Conservation (phyloP, 1,284 basidiomycete genomes). For the Microstroma glucosiphilum region DNA sequence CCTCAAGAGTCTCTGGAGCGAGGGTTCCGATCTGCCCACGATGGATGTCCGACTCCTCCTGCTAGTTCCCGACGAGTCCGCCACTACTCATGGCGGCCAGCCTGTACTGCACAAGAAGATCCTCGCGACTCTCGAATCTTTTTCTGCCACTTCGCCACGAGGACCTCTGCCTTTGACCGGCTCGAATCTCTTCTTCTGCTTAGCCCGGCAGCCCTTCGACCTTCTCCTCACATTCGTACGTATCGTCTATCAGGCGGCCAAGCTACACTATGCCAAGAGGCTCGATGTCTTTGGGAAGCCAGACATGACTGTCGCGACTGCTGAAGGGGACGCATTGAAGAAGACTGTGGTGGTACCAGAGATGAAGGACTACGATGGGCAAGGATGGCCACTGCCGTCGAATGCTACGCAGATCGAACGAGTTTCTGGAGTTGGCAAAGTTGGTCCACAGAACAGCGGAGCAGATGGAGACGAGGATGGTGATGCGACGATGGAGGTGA, state of each 20-base stretch:
- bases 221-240: constrained; percentile 61
- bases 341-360: background rate
- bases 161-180: constrained; percentile 53
- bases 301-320: constrained; percentile 49
- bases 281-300: constrained; percentile 64
- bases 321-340: constrained; percentile 2
- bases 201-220: constrained; percentile 57
- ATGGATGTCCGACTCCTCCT: constrained; percentile 24
- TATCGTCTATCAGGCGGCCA: constrained; percentile 64
- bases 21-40: background rate
- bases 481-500: background rate
- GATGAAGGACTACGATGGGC: constrained; percentile 9
- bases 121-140: constrained; percentile 58
- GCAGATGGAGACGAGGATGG: too few species aligned
- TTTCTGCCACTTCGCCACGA: constrained; percentile 23
- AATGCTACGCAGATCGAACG: constrained; percentile 11
- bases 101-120: constrained; percentile 48
- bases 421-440: background rate
- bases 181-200: constrained; percentile 53
- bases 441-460: too few species aligned
- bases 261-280: constrained; percentile 63
- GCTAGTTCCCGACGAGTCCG: constrained; percentile 15
- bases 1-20: constrained; percentile 25
- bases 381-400: constrained; percentile 6
- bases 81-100: background rate